Evolutionary conservation across 2,329 filamentous ascomycete species (phyloP).

Genomic region (Alternaria tenuissima): DNA sequence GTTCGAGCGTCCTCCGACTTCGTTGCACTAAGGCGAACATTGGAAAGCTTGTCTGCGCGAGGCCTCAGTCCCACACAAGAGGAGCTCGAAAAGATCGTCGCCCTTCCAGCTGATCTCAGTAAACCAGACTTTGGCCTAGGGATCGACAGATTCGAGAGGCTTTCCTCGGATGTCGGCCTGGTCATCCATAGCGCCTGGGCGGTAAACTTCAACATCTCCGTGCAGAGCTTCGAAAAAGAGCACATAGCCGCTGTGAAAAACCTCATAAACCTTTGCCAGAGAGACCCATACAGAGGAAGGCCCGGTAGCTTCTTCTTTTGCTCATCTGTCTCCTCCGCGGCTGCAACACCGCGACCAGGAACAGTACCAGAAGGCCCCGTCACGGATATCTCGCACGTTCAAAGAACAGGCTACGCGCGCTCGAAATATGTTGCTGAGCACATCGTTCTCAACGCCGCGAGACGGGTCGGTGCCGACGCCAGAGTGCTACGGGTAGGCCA

Average conservation of each 20-base stretch:
- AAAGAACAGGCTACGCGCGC: constrained; percentile 62
- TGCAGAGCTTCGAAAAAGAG: constrained; percentile 60
- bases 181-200: constrained; percentile 64
- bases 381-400: constrained; percentile 51
- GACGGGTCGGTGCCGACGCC: constrained; percentile 27
- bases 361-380: constrained; percentile 49
- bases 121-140: constrained; percentile 54
- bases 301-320: constrained; percentile 52
- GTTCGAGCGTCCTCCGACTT: constrained; percentile 57
- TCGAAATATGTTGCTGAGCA: constrained; percentile 61
- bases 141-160: constrained; percentile 19
- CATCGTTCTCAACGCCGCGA: constrained; percentile 45
- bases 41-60: constrained; percentile 47
- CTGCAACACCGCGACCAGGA: constrained; percentile 50
- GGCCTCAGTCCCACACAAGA: constrained; percentile 45
- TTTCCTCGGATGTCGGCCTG: constrained; percentile 43
- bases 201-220: constrained; percentile 65
- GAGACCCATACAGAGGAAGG: accelerated
- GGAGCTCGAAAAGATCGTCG: constrained; percentile 41
- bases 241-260: constrained; percentile 57
- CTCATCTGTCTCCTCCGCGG: constrained; percentile 57
- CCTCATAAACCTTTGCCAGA: constrained; percentile 53
- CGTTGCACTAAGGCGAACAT: constrained; percentile 46
- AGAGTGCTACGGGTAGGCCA: constrained; percentile 56
- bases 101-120: constrained; percentile 54